Evolutionary conservation across 2,329 filamentous ascomycete genomes (phyloP), one percentile per base, ranked within the genome.

Genomic region (Penicillium sp.): DNA sequence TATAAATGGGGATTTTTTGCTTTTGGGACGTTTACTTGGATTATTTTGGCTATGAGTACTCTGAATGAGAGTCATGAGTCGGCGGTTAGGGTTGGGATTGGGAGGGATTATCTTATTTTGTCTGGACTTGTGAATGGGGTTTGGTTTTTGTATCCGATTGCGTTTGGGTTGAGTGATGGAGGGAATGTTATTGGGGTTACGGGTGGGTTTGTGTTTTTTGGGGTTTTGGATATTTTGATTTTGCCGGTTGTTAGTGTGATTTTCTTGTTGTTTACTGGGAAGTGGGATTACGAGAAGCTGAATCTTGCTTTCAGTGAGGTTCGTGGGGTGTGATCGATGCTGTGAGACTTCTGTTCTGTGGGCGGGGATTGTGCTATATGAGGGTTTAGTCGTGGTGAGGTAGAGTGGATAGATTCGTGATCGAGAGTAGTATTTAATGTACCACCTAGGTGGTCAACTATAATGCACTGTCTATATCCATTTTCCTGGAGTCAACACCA

Each of bases 1-100:
- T 85, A 85, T 72, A 84, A 84, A 70, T 85, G 83, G 83, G 83
- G 83, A 6, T 85, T 83, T 75, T 85, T 74, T 66, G 78, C 72
- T 60, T 83, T 84, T 55, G 83, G 82, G 61, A 80, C 79, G 14
- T 59, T 79, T 16, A 78, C 81, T 39, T 82, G 74, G 57, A 37
- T 80, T 7, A 70, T 81, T 50, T 74, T 85, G n/a, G 77, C 78
- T 27, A 70, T 73, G 68, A 77, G 75, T 60, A 82, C 78, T 2
- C 61, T 83, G 29, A 61, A 69, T 50, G 68, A 74, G 49, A 76
- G 78, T 57, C 68, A 68, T 8, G 67, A 69, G 37, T 69, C 73
- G 1, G 79, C 81, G 13, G 64, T 62, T 39, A 77, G 77, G 45
- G 66, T 83, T 49, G 78, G 77, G 14, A 69, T 80, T 58, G 62